Evolutionary conservation across 2,329 filamentous ascomycete genomes (phyloP).

Genomic region (Cryphonectria nitschkei): DNA sequence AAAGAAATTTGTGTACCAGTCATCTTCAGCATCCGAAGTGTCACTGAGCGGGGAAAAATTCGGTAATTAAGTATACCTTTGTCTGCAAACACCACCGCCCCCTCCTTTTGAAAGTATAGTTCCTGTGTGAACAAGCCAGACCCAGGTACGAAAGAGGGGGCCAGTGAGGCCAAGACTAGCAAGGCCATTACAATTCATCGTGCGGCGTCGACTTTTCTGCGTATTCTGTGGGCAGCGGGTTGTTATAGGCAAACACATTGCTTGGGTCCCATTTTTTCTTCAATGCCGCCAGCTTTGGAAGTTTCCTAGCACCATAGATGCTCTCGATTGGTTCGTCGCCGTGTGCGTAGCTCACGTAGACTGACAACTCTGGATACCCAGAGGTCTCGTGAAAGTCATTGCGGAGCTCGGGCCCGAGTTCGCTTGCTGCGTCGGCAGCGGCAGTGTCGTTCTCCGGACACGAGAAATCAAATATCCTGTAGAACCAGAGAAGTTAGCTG

Average conservation of each 20-base stretch:
- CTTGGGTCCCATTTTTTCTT: slow-evolving; percentile 5
- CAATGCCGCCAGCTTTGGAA: background rate
- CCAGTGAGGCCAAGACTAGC: background rate
- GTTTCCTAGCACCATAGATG: slow-evolving; percentile 1
- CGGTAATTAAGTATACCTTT: no score
- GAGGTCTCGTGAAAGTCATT: background rate
- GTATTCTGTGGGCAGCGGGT: background rate
- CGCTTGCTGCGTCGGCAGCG: background rate
- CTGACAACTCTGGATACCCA: background rate
- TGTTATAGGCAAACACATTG: slow-evolving; percentile 11
- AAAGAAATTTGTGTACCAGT: no score
- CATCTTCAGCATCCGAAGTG: no score
- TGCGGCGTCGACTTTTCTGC: background rate
- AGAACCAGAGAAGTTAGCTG: background rate
- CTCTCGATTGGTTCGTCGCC: slow-evolving; percentile 3
- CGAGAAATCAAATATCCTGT: background rate
- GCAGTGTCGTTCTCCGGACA: background rate
- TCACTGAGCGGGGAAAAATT: no score
- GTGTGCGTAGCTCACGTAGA: slow-evolving; percentile 10
- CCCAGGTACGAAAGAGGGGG: no score
- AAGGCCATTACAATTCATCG: background rate
- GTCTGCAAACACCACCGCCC: no score
- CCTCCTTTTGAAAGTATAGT: no score
- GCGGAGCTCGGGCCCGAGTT: slow-evolving; percentile 8
- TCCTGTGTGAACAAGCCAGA: no score